Evolutionary conservation across 2,329 filamentous ascomycete genomes (phyloP).

Genomic region (Penicillium hordei): DNA sequence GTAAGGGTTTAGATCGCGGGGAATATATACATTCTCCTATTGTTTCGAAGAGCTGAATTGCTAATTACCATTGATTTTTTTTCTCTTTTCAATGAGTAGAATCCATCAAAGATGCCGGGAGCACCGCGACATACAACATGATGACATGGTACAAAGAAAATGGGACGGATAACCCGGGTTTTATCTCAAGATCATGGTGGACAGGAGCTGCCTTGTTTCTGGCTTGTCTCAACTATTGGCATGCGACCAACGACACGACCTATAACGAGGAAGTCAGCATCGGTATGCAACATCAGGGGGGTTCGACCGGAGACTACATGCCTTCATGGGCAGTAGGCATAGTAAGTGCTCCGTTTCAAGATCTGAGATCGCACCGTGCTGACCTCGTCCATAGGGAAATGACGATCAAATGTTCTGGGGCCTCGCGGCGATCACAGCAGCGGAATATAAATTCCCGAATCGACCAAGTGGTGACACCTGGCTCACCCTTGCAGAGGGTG

Average conservation of each 20-base stretch:
- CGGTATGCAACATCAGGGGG: conserved; percentile 29
- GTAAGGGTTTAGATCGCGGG: conserved; percentile 19
- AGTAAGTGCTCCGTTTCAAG: conserved; percentile 42
- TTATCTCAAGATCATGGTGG: conserved; percentile 73
- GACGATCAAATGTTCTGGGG: conserved; percentile 10
- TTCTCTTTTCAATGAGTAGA: not conserved
- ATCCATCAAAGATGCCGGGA: conserved; percentile 45
- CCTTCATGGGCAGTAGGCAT: not conserved
- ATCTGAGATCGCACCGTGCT: conserved; percentile 37
- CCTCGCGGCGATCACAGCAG: conserved; percentile 2
- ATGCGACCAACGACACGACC: conserved; percentile 61
- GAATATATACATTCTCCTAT: not conserved
- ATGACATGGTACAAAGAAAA: conserved; percentile 54
- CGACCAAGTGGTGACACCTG: conserved; percentile 1
- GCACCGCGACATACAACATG: conserved; percentile 48
- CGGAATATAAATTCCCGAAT: conserved; percentile 3
- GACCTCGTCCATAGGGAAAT: not conserved
- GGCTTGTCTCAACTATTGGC: conserved; percentile 67
- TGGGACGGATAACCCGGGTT: conserved; percentile 49
- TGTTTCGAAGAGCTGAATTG: not conserved
- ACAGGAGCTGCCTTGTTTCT: conserved; percentile 69
- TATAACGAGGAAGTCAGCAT: conserved; percentile 59
- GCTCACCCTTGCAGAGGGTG: conserved; percentile 1
- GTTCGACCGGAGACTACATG: not conserved
- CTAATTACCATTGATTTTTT: not conserved